These are phyloP conservation scores for Fusarium staphyleae DNA, from an alignment of 2,329 filamentous ascomycete genomes.

Conservation along the genomic window DNA sequence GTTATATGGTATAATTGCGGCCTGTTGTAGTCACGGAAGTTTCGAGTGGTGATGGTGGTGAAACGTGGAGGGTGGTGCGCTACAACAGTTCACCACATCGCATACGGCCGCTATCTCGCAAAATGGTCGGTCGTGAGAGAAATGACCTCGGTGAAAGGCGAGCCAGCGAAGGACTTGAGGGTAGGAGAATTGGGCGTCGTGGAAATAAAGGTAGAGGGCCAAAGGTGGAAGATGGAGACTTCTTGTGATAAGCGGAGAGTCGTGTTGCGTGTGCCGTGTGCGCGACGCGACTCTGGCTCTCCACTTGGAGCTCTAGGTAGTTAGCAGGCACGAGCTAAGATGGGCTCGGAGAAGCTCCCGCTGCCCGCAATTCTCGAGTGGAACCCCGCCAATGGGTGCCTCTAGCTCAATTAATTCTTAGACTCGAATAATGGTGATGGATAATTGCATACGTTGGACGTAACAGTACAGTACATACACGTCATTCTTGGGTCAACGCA, in stretches of 20 bases:
- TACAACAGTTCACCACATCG: constrained; percentile 35
- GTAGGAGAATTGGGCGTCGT: constrained; percentile 14
- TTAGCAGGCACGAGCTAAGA: constrained; percentile 5
- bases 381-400: constrained; percentile 16
- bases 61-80: constrained; percentile 28
- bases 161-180: constrained; percentile 5
- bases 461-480: too few relatives aligned
- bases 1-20: constrained; percentile 7
- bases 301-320: constrained; percentile 23
- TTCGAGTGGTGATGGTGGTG: constrained; percentile 28
- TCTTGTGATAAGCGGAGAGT: constrained; percentile 36
- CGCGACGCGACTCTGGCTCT: constrained; percentile 37
- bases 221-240: constrained; percentile 28
- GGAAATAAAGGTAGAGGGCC: constrained; percentile 1
- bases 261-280: constrained; percentile 32
- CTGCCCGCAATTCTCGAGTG: background rate
- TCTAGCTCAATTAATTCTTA: background rate
- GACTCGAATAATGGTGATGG: constrained; percentile 10
- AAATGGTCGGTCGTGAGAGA: constrained; percentile 4
- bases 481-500: constrained; percentile 16
- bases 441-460: constrained; percentile 14
- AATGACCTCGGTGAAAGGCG: constrained; percentile 12
- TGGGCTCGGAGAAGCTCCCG: constrained; percentile 9
- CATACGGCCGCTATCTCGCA: constrained; percentile 25
- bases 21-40: constrained; percentile 12